Evolutionary conservation across 495 filamentous ascomycete genomes (phyloP).

Genomic region (Glonium stellatum): DNA sequence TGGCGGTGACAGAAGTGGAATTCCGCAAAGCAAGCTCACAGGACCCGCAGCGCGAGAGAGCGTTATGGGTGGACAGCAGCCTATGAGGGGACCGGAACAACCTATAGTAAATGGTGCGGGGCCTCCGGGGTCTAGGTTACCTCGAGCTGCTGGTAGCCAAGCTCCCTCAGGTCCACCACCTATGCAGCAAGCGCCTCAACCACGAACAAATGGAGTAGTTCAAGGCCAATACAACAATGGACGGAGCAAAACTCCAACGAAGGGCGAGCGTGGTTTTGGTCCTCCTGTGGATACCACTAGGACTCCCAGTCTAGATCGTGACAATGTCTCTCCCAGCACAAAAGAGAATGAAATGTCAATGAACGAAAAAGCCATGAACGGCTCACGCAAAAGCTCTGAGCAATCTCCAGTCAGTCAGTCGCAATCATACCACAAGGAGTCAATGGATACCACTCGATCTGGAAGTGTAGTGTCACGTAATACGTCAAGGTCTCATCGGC

Average conservation of each 20-base stretch:
- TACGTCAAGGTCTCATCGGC: constrained; percentile 23
- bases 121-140: constrained; percentile 51
- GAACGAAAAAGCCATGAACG: constrained; percentile 7
- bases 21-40: constrained; percentile 16
- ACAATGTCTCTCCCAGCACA: constrained; percentile 44
- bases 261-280: constrained; percentile 37
- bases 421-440: constrained; percentile 16
- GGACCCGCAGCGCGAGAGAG: constrained; percentile 15
- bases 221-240: constrained; percentile 5
- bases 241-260: constrained; percentile 54
- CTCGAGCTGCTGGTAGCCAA: constrained; percentile 61
- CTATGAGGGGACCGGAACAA: constrained; percentile 32
- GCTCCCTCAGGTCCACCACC: constrained; percentile 79
- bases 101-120: constrained; percentile 17
- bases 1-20: constrained; percentile 19
- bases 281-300: constrained; percentile 48
- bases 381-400: constrained; percentile 19
- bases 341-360: constrained; percentile 31
- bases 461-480: constrained; percentile 24
- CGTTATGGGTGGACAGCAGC: constrained; percentile 19
- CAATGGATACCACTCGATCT: constrained; percentile 23
- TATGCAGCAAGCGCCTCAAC: constrained; percentile 75
- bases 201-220: constrained; percentile 44
- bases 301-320: constrained; percentile 40
- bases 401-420: background rate